Evolutionary conservation across 2,329 filamentous ascomycete genomes (phyloP).

Genomic region (Aureobasidium sp.): DNA sequence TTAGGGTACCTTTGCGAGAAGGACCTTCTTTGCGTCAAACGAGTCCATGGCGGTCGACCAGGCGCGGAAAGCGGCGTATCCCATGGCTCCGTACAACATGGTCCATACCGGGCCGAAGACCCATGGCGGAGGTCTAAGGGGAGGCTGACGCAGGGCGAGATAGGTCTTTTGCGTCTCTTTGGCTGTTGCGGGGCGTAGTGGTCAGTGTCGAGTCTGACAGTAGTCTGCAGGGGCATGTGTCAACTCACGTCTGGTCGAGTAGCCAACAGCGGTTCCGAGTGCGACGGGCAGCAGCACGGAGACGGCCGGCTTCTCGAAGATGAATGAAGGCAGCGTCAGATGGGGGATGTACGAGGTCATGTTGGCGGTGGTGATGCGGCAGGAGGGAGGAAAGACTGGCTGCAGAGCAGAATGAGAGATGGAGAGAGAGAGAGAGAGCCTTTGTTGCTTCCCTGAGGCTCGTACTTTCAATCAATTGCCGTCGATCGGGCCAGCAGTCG

Average conservation of each 20-base stretch:
- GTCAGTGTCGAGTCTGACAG: background rate
- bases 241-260: conserved; percentile 50
- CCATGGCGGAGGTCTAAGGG: conserved; percentile 45
- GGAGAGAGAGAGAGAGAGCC: background rate
- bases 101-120: conserved; percentile 54
- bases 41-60: conserved; percentile 54
- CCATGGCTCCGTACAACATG: conserved; percentile 60
- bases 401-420: too few species aligned
- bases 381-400: background rate
- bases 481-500: background rate
- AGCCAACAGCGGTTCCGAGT: conserved; percentile 66
- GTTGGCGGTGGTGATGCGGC: background rate
- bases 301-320: conserved; percentile 63
- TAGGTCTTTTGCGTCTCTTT: conserved; percentile 55
- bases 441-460: background rate
- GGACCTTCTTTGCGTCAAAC: conserved; percentile 45
- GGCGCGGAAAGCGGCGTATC: conserved; percentile 77
- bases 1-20: conserved; percentile 44
- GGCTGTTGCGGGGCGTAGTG: conserved; percentile 29
- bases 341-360: conserved; percentile 79
- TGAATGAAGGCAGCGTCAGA: conserved; percentile 60
- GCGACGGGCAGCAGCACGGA: conserved; percentile 69
- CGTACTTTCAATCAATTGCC: background rate
- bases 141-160: conserved; percentile 54
- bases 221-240: conserved; percentile 21